These are phyloP conservation scores for Marchantia paleacea DNA, from an alignment of 225 moss, liverwort and hornwort genomes.

Conservation along the genomic window DNA sequence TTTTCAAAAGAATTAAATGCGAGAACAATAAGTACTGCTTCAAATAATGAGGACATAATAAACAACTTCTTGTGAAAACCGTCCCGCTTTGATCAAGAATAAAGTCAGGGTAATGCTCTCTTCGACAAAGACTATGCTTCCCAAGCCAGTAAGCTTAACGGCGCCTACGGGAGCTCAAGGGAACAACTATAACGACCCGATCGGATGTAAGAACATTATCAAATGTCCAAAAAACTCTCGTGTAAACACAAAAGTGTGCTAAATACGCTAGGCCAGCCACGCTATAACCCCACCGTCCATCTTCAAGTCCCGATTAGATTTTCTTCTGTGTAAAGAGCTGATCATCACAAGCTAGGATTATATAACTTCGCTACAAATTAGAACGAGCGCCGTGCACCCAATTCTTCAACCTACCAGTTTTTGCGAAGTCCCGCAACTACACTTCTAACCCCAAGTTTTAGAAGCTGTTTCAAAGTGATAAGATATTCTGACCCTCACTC, in stretches of 20 bases:
- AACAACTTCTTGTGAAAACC: too few relatives aligned
- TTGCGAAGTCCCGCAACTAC: too few relatives aligned
- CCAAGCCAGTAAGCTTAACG: neutral
- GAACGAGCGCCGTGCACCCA: neutral
- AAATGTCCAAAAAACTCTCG: too few relatives aligned
- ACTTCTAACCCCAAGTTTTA: neutral
- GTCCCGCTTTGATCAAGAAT: too few relatives aligned
- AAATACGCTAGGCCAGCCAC: too few relatives aligned
- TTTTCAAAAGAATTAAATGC: too few relatives aligned
- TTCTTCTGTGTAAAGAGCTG: neutral
- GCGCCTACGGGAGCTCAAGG: neutral
- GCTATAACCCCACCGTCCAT: neutral
- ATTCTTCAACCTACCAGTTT: neutral
- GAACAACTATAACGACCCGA: neutral
- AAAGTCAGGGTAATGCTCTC: too few relatives aligned
- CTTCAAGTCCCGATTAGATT: neutral
- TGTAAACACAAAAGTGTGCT: too few relatives aligned
- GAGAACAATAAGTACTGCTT: neutral
- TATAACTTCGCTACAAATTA: neutral
- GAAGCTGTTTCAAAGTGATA: neutral
- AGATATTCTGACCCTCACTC: neutral
- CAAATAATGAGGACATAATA: too few relatives aligned
- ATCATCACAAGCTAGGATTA: neutral
- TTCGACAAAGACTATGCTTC: too few relatives aligned
- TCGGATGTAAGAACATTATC: too few relatives aligned